Evolutionary conservation across 179 eudicot species (phyloP), one percentile per base, ranked within the genome.

Genomic region (Vitellaria paradoxa): DNA sequence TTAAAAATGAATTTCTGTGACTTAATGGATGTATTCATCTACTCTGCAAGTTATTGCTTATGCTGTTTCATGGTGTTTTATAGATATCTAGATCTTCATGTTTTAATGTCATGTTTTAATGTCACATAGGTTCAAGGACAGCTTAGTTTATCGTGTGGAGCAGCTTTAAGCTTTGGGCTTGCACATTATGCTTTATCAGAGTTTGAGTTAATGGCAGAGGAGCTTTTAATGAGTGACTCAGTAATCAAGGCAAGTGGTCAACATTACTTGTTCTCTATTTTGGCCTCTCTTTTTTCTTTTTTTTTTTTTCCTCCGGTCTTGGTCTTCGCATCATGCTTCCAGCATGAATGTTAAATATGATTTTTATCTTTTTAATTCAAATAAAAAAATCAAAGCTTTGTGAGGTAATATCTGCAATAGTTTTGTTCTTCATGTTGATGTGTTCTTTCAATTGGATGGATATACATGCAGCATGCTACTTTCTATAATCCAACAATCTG

Each of bases 151-250:
- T 91, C 92, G 78, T 84, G 89, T 82, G 94, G 92, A 77, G 97
- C 96, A 79, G 85, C 83, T 75, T 79, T 96, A 83, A 94, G 94
- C 90, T 96, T 96, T 87, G 99, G 99, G 79, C 90, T 94, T 70
- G 87, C 89, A 23, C 89, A 88, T 81, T 90, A 76, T 74, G 89
- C 97, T 45, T 81, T 87, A 20, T 96, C 99, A 74, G 97, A 94
- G 79, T 94, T 94, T 70, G 99, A 96, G 76, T 81, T 96, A 79
- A 78, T 87, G 78, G 98, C 99, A 55, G 98, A 96, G 86, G 99
- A 96, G 82, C 89, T 96, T 70, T 81, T 96, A 70, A 92, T 96
- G 97, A 96, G 99, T 83, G 92, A 96, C 81, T 96, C 99, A 70
- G 81, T 89, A 82, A 86, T 96, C 81, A 96, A 96, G 99, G 99